Base-by-base conservation (phyloP, 2,329 filamentous ascomycete genomes). In the Pseudonectria foliicola region DNA sequence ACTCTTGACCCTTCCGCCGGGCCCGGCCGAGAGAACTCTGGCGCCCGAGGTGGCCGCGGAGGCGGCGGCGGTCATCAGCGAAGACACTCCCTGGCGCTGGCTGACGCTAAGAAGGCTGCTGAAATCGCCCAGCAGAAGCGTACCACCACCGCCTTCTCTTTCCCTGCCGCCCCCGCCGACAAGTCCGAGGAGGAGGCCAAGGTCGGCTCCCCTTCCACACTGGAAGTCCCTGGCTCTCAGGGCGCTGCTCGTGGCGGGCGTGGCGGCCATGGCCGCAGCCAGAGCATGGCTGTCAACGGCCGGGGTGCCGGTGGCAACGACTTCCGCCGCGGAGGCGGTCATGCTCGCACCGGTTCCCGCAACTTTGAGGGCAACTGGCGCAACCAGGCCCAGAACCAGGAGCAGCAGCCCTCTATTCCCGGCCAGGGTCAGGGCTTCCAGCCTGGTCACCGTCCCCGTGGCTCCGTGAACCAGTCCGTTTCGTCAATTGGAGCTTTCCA, bases 341-440 rank as follows among this genome's bases (percentile, higher is more conserved):
- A 98, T 59, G 81, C 77, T 44, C 79, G 92, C 43, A 82, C 81
- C 23, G 77, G 77, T 10, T 98, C 92, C 15, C 80, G 92, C 44
- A 98, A 96, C 64, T 96, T 96, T 55, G 92, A 98, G 49, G 82
- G 89, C 53, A 98, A 98, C 64, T 98, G 92, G 92, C 85, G 92
- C 53, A 93, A 88, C 54, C 89, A 85, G 49, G 55, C 55, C 47
- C 70, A 74, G 46, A 71, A 73, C 53, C 84, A 86, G 57, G 81
- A 82, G 18, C 18, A 82, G 35, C 66, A 68, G 51, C 34, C 58
- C 27, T 57, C 52, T 35, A 58, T 53, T 36, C 58, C 55, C 37
- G 71, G 70, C 52, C 81, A 76, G 59, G 74, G 68, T 46, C 75
- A 78, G 58, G 75, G 77, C 35, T 96, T 96, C 71, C 90, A 95